Evolutionary conservation across 2,329 filamentous ascomycete species (phyloP), one percentile per base, ranked within the genome.

Genomic region (Aspergillus texensis): DNA sequence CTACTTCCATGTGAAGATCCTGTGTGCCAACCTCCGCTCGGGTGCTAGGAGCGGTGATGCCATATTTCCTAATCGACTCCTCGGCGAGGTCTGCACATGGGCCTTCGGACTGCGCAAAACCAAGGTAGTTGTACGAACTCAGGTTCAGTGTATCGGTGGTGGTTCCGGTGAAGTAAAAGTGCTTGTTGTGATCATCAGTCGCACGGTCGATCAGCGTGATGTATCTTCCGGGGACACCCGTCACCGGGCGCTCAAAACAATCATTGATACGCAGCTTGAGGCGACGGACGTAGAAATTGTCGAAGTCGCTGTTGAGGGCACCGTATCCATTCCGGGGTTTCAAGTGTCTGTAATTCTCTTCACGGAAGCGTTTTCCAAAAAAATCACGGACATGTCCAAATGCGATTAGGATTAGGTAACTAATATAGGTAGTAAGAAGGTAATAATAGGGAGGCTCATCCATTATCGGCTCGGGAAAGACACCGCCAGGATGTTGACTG

Each of bases 81-180:
- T 99, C 95, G 4, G 94, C 92, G 16, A 92, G 90, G 77, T 98
- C 94, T 54, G 95, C 95, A 75, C 95, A 99, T 46, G 95, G 94
- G 12, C 95, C 95, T 69, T 98, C 94, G 0, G 95, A 97, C 78
- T 99, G 95, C 58, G 95, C 95, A 73, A 99, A 99, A 50, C 95
- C 95, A 28, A 99, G 91, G 77, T 99, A 99, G 80, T 99, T 99
- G 86, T 99, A 99, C 1, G 95, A 99, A 82, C 94, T 97, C 90
- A 99, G 91, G 81, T 99, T 99, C 72, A 99, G 83, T 0, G 95
- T 98, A 79, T 99, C 93, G 1, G 94, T 98, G 63, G 88, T 90
- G 55, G 93, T 96, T 62, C 95, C 95, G 1, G 92, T 94, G 78
- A 93, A 89, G 76, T 91, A 88, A 83, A 97, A 99, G 63, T 91